Conservation (phyloP, 257 asterid genomes). For the Cruciata laevipes region DNA sequence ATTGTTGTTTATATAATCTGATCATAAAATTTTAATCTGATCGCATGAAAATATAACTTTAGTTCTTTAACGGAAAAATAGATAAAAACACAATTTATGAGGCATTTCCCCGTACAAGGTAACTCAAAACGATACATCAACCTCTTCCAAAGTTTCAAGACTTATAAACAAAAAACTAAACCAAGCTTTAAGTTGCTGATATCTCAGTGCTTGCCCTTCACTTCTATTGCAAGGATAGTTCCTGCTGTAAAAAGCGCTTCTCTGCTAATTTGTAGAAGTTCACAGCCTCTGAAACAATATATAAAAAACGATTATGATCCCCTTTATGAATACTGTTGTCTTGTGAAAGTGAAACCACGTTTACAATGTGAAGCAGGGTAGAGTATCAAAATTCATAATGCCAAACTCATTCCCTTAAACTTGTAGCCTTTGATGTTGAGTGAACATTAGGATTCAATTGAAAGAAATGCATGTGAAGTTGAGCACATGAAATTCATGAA, state of each 20-base stretch:
- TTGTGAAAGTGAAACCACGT: background rate
- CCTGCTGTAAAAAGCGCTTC: constrained; percentile 74
- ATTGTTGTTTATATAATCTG: too few relatives aligned
- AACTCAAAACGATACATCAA: background rate
- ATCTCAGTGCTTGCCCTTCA: constrained; percentile 17
- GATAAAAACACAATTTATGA: too few relatives aligned
- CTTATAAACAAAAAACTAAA: background rate
- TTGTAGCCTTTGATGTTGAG: background rate
- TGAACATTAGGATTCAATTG: background rate
- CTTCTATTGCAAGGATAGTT: constrained; percentile 40
- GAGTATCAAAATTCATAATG: background rate
- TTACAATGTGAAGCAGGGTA: too few relatives aligned
- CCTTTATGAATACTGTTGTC: background rate
- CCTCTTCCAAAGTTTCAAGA: background rate
- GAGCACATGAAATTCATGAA: background rate
- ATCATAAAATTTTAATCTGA: too few relatives aligned
- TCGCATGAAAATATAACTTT: too few relatives aligned
- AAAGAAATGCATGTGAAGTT: background rate
- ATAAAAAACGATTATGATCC: background rate
- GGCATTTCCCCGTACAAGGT: background rate
- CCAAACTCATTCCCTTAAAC: background rate
- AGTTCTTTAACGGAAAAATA: too few relatives aligned
- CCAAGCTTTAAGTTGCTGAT: background rate
- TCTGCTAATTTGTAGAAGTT: constrained; percentile 34
- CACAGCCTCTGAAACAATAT: constrained; percentile 41